A percentile compares a stretch with the other conserved stretches of the same genome.
Conservation (phyloP, 2,329 filamentous ascomycete species). For the Ceratocystis colombiana region DNA sequence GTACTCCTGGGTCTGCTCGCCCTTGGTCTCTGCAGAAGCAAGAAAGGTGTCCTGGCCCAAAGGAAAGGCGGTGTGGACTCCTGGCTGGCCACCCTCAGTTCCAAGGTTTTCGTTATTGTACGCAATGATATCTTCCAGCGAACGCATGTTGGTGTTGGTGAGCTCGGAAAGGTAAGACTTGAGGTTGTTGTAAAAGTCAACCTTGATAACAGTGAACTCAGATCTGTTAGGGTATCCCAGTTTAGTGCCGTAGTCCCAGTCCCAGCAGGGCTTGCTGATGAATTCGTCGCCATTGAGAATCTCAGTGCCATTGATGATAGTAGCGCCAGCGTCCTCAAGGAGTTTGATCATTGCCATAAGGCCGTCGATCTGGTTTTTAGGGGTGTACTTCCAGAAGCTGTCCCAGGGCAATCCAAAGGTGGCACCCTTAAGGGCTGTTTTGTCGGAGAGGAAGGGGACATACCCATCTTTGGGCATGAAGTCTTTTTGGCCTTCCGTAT, state of each 20-base stretch:
- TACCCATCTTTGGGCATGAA: constrained; percentile 49
- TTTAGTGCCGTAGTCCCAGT: constrained; percentile 58
- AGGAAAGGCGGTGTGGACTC: constrained; percentile 50
- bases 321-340: constrained; percentile 53
- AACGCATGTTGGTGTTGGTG: constrained; percentile 48
- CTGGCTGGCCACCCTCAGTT: constrained; percentile 54
- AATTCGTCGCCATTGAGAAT: constrained; percentile 53
- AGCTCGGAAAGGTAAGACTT: constrained; percentile 53
- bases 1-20: constrained; percentile 54
- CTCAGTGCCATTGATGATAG: constrained; percentile 59
- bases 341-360: constrained; percentile 38
- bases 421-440: constrained; percentile 47
- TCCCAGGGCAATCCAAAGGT: constrained; percentile 63
- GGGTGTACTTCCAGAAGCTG: constrained; percentile 56
- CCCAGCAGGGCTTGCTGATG: constrained; percentile 57
- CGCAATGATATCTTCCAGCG: constrained; percentile 53
- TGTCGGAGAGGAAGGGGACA: constrained; percentile 45
- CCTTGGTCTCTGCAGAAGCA: constrained; percentile 50
- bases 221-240: constrained; percentile 60
- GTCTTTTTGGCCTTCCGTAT: constrained; percentile 49
- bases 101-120: constrained; percentile 56
- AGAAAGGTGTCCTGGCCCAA: constrained; percentile 64
- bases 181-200: constrained; percentile 57
- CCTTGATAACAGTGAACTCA: constrained; percentile 63
- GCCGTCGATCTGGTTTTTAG: constrained; percentile 44